Evolutionary conservation across 75 land plant genomes (phyloP).

Genomic region (Sequoiadendron giganteum): DNA sequence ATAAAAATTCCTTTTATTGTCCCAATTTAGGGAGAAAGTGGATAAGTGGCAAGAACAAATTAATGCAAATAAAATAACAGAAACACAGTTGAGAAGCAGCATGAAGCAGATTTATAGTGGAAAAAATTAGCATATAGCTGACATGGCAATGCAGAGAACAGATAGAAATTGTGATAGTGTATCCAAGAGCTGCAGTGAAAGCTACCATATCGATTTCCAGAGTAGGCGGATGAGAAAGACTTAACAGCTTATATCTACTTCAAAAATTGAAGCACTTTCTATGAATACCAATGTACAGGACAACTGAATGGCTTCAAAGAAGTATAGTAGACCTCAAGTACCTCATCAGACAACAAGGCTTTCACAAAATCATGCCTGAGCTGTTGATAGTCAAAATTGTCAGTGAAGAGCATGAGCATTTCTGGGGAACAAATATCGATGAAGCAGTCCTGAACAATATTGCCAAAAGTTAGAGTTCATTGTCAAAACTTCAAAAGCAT

Average conservation of each 20-base stretch:
- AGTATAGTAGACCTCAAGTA: constrained; percentile 13
- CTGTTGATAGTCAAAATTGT: constrained; percentile 94
- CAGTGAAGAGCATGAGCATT: constrained; percentile 75
- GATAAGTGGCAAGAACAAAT: no score
- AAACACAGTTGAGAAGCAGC: no score
- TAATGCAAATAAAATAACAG: no score
- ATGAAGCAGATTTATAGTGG: no score
- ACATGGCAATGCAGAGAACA: no score
- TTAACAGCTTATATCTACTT: neutral
- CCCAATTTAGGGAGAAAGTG: no score
- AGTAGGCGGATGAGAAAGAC: no score
- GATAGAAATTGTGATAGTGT: no score
- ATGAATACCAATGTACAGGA: neutral
- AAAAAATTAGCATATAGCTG: no score
- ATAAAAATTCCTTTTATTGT: no score
- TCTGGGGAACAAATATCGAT: constrained; percentile 91
- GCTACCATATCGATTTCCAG: no score
- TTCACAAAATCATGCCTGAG: constrained; percentile 87
- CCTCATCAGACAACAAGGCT: constrained; percentile 84
- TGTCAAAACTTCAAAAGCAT: neutral
- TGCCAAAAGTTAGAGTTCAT: constrained; percentile 1
- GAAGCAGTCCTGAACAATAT: constrained; percentile 71
- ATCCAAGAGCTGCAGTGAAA: no score
- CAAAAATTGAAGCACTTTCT: neutral
- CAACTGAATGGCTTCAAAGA: neutral